A percentile compares a stretch with the other conserved stretches of the same genome.
phyloP scores from a whole-genome alignment of 345 rosid genomes.

The Rhizophora mangle region DNA sequence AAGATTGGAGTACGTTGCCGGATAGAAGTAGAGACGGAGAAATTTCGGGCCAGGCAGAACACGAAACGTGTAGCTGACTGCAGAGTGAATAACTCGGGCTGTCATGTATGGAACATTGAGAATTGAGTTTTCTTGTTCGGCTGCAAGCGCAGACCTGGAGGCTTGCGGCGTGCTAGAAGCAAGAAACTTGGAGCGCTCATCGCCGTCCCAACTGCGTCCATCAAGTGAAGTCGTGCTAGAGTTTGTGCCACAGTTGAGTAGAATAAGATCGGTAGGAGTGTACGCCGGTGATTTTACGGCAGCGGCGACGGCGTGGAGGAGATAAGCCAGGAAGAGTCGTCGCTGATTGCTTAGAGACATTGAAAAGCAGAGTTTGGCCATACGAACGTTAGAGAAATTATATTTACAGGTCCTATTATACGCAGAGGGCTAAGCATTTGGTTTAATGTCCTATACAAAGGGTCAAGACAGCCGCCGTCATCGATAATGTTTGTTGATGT shows the following conservation, averaged over 20 bases:
- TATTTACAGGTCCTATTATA: too few relatives aligned
- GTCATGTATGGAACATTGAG: conserved; percentile 8
- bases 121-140: neutral
- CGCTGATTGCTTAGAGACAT: neutral
- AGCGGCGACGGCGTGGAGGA: neutral
- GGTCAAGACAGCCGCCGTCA: too few relatives aligned
- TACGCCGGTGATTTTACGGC: neutral
- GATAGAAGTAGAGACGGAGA: conserved; percentile 26
- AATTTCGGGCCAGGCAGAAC: conserved; percentile 36
- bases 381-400: too few relatives aligned
- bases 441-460: too few relatives aligned
- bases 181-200: conserved; percentile 17
- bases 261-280: too few relatives aligned
- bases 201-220: conserved; percentile 26
- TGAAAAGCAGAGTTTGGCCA: neutral
- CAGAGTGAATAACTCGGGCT: conserved; percentile 20
- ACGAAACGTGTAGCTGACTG: conserved; percentile 32
- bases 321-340: neutral
- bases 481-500: too few relatives aligned
- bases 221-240: neutral
- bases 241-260: conserved; percentile 19
- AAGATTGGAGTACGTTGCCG: neutral
- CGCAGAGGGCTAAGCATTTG: too few relatives aligned
- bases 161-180: neutral
- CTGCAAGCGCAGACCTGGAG: neutral